Conservation (phyloP, 495 filamentous ascomycete genomes). For the Daldinia loculata region DNA sequence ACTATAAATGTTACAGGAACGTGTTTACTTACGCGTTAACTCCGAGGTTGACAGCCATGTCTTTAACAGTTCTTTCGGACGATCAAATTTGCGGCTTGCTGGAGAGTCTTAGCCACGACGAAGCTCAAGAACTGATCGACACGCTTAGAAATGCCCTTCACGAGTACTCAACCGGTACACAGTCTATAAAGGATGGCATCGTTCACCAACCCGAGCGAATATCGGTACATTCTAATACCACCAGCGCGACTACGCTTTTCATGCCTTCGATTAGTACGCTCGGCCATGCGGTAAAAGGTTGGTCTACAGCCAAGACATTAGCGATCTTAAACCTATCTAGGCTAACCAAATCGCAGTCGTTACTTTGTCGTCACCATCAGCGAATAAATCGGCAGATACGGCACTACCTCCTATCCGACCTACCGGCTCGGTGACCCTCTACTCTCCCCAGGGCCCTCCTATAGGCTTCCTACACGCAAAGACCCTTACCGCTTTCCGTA, state of each 20-base stretch:
- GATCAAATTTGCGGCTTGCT: constrained; percentile 74
- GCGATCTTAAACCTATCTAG: constrained; percentile 1
- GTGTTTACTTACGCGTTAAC: constrained; percentile 6
- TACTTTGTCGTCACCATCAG: constrained; percentile 47
- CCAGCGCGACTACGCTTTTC: constrained; percentile 85
- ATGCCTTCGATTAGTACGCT: constrained; percentile 77
- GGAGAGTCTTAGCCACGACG: constrained; percentile 72
- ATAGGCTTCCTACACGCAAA: constrained; percentile 84
- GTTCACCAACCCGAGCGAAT: constrained; percentile 81
- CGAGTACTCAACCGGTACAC: constrained; percentile 78
- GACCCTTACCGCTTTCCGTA: constrained; percentile 92
- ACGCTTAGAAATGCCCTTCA: constrained; percentile 79
- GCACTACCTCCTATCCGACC: constrained; percentile 64
- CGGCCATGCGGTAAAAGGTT: constrained; percentile 62
- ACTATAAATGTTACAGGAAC: constrained; percentile 1
- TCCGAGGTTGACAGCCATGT: constrained; percentile 59
- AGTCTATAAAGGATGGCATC: constrained; percentile 54
- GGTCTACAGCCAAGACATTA: constrained; percentile 6
- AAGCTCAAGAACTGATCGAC: constrained; percentile 70
- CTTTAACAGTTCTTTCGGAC: constrained; percentile 79
- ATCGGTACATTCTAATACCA: constrained; percentile 66
- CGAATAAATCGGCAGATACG: constrained; percentile 27
- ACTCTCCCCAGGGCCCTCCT: constrained; percentile 69
- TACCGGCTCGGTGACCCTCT: constrained; percentile 79
- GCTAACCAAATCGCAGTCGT: constrained; percentile 45